Base-by-base conservation (phyloP, 2,329 filamentous ascomycete species). In the Colletotrichum noveboracense region DNA sequence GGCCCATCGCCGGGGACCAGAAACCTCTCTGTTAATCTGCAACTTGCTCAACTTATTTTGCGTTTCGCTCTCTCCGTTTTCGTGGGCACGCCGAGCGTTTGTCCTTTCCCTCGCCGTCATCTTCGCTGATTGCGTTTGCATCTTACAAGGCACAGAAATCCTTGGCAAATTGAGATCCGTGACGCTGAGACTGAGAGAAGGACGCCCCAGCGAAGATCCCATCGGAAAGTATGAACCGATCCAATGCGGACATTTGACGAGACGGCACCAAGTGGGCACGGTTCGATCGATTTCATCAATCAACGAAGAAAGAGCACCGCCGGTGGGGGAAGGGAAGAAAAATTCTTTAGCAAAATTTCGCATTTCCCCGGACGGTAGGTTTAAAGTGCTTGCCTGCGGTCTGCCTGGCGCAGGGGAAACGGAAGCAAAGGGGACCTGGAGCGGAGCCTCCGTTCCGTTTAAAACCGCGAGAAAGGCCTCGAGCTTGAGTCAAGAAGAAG, bases 371-470 rank as follows among this genome's bases (percentile, higher is more conserved):
- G 32, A 26, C 24, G 21, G 10, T 64, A 10, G 34, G 32, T 16
- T 26, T 26, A 6, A n/a, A 48, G 32, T 36, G 21, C 36, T 38
- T 36, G 21, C 34, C 34, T 36, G 34, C 34, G 34, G 34, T 36
- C 14, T 36, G 34, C 21, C 67, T 43, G 13, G 10, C 48, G n/a
- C 66, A 60, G 12, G 58, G 38, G 62, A 61, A 30, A 18, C 21
- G 21, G 43, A 5, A 34, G 4, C 32, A 70, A 16, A 21, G 30
- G 38, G 56, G 32, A 28, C 12, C 9, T 14, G 18, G 32, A 21
- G 36, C 70, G 36, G 69, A 72, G 36, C 38, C 61, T 72, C 71
- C 60, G 48, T 68, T 43, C 71, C 71, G 71, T 74, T 56, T 65
- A 8, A 34, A 60, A 74, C 71, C 12, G 18, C 14, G 18, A 10